A percentile compares a stretch with the other conserved stretches of the same genome.
Conservation (phyloP, 495 filamentous ascomycete genomes). For the Daldinia concentrica region DNA sequence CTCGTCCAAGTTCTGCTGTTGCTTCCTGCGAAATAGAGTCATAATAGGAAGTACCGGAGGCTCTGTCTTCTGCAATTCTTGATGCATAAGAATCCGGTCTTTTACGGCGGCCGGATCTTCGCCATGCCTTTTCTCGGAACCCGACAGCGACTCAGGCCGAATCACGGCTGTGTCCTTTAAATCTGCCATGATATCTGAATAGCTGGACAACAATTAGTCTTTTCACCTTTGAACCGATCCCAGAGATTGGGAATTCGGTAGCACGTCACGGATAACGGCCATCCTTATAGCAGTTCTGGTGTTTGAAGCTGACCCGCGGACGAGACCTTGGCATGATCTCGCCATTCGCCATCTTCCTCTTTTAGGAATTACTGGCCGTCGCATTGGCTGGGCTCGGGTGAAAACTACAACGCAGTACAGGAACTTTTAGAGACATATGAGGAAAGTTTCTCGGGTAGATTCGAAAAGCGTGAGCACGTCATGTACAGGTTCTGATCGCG, state of each 20-base stretch:
- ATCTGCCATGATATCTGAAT: conserved; percentile 25
- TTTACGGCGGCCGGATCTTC: conserved; percentile 13
- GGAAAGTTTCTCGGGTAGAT: conserved; percentile 12
- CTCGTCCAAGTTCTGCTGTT: conserved; percentile 19
- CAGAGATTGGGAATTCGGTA: neutral
- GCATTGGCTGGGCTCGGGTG: conserved; percentile 1
- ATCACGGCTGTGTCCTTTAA: conserved; percentile 16
- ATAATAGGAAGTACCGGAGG: conserved; percentile 28
- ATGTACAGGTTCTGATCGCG: conserved; percentile 15
- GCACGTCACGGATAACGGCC: neutral
- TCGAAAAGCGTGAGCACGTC: conserved; percentile 18
- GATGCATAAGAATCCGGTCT: conserved; percentile 21
- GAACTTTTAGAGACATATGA: conserved; percentile 9
- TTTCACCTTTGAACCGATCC: neutral
- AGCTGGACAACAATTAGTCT: neutral
- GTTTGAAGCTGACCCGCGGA: neutral
- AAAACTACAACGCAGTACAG: conserved; percentile 2
- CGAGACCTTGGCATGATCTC: conserved; percentile 25
- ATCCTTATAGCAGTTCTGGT: conserved; percentile 9
- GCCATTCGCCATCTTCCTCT: conserved; percentile 20
- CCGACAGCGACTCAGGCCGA: conserved; percentile 28
- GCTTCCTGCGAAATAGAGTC: conserved; percentile 32
- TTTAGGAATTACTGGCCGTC: conserved; percentile 24
- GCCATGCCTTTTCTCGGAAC: conserved; percentile 17
- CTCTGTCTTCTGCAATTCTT: conserved; percentile 31